Evolutionary conservation across 129 eudicot genomes (phyloP).

Genomic region (Lonicera japonica): DNA sequence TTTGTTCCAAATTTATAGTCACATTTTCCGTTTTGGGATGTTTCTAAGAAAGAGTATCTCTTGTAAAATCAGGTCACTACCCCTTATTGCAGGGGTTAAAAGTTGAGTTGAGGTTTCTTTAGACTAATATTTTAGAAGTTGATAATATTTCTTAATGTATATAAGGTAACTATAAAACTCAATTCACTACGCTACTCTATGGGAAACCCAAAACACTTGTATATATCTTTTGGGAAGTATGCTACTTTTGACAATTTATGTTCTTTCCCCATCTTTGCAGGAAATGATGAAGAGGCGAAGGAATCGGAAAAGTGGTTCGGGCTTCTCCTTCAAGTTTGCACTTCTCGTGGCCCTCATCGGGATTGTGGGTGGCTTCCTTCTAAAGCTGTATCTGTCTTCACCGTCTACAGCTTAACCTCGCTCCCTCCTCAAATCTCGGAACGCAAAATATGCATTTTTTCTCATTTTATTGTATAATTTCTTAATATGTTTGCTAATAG

Average conservation of each 20-base stretch:
- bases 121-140: no score
- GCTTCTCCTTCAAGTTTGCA: constrained; percentile 57
- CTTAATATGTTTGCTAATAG: constrained; percentile 7
- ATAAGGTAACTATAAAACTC: no score
- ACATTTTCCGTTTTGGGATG: no score
- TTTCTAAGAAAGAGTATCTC: no score
- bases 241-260: neutral
- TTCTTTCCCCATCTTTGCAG: constrained; percentile 22
- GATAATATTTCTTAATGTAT: no score
- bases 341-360: constrained; percentile 66
- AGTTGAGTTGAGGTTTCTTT: no score
- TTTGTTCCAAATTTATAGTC: no score
- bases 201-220: no score
- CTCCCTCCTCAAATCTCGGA: neutral
- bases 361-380: constrained; percentile 49
- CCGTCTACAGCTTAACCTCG: constrained; percentile 27
- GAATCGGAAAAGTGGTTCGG: constrained; percentile 29
- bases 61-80: no score
- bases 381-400: constrained; percentile 50
- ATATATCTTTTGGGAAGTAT: neutral
- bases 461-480: neutral
- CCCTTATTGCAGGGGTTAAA: no score
- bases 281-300: constrained; percentile 47
- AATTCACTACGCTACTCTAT: no score
- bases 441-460: neutral